Evolutionary conservation across 2,329 filamentous ascomycete species (phyloP).

Genomic region (Didymella pinodella): DNA sequence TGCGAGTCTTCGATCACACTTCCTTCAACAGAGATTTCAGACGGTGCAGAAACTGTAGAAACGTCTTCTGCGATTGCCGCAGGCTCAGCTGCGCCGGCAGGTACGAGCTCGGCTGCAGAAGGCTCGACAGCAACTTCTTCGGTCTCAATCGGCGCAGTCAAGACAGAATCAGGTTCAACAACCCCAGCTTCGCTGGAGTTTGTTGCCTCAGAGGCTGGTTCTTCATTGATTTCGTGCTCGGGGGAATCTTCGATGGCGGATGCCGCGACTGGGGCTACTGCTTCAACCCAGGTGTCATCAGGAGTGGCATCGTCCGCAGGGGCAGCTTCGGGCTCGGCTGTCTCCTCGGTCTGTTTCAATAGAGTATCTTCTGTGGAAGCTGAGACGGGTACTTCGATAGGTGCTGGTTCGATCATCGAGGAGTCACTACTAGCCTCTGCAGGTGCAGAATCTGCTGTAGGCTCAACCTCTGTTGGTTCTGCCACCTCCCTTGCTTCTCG

Average conservation of each 20-base stretch:
- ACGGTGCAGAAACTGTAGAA: background rate
- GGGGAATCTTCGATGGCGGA: background rate
- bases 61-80: background rate
- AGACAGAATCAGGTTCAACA: background rate
- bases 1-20: background rate
- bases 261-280: background rate
- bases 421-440: background rate
- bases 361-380: background rate
- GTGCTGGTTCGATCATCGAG: background rate
- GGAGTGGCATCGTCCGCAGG: background rate
- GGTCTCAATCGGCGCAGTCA: background rate
- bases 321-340: background rate
- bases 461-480: background rate
- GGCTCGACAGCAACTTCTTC: background rate
- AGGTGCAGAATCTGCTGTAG: background rate
- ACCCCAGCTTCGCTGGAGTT: background rate
- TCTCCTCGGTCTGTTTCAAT: background rate
- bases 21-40: background rate
- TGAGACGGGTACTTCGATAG: background rate
- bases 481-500: background rate
- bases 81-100: background rate
- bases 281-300: background rate
- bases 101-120: background rate
- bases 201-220: background rate
- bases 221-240: background rate